These are phyloP conservation scores for Tetratostichococcus sp. DNA, from an alignment of 139 green algal species.

Conservation along the genomic window DNA sequence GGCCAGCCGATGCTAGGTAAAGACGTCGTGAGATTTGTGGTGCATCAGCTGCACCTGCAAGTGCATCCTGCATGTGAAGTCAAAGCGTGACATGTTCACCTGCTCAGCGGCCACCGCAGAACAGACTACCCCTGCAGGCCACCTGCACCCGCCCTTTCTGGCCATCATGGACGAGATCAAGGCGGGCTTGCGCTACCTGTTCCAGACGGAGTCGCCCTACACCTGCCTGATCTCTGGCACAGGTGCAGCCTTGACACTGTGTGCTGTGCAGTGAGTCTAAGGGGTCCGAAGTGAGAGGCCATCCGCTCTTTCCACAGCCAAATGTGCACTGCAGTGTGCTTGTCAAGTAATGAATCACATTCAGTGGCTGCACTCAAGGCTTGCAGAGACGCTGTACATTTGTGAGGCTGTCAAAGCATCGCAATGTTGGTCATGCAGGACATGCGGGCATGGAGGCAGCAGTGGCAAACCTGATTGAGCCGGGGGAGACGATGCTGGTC, in stretches of 20 bases:
- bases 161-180: constrained; percentile 72
- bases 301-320: too few species aligned
- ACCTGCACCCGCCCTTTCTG: constrained; percentile 76
- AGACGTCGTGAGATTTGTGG: too few species aligned
- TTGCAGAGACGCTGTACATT: too few species aligned
- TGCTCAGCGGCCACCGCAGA: too few species aligned
- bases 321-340: too few species aligned
- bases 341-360: too few species aligned
- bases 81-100: too few species aligned
- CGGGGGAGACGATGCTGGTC: constrained; percentile 63
- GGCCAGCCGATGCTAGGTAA: neutral
- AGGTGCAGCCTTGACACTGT: neutral
- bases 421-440: neutral
- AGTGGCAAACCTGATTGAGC: constrained; percentile 79
- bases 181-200: constrained; percentile 67
- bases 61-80: too few species aligned
- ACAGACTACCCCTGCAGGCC: constrained; percentile 1
- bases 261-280: too few species aligned
- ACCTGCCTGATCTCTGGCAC: constrained; percentile 64
- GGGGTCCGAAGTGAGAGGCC: too few species aligned
- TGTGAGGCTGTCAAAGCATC: neutral
- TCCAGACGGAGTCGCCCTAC: constrained; percentile 75
- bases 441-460: constrained; percentile 83
- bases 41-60: too few species aligned
- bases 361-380: too few species aligned